These are phyloP conservation scores for Takashimella koratensis DNA, from an alignment of 1,284 basidiomycete genomes.

Conservation along the genomic window DNA sequence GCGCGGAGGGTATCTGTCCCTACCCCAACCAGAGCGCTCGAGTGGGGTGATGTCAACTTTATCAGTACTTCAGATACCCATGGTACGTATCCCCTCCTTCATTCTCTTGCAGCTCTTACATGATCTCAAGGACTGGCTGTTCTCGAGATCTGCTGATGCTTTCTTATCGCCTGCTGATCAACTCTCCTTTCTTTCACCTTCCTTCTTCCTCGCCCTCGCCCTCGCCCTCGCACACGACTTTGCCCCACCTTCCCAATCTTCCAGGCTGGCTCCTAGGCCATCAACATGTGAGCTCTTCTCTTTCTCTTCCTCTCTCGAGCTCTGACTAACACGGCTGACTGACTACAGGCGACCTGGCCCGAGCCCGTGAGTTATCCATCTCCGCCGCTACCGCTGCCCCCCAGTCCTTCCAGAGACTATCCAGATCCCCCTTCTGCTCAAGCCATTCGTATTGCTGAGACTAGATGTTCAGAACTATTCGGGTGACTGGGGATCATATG, in stretches of 20 bases:
- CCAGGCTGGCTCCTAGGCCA: constrained; percentile 48
- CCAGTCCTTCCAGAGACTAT: too few species aligned
- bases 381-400: constrained; percentile 1
- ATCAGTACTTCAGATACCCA: constrained; percentile 47
- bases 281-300: constrained; percentile 40
- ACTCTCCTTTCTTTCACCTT: too few species aligned
- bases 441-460: too few species aligned
- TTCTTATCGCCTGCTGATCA: too few species aligned
- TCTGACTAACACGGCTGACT: constrained; percentile 11
- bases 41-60: constrained; percentile 49
- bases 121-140: neutral
- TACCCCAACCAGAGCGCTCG: constrained; percentile 33
- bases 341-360: constrained; percentile 45
- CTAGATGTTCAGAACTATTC: constrained; percentile 51
- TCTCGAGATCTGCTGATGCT: neutral
- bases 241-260: neutral
- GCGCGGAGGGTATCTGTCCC: constrained; percentile 20
- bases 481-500: constrained; percentile 74
- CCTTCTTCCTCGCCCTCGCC: too few species aligned
- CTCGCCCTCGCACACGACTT: too few species aligned
- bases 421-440: too few species aligned
- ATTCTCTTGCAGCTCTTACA: neutral
- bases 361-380: constrained; percentile 38
- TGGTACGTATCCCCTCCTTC: constrained; percentile 26
- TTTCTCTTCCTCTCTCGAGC: neutral